Evolutionary conservation across 257 asterid genomes (phyloP).

Genomic region (Solanum appendiculatum): DNA sequence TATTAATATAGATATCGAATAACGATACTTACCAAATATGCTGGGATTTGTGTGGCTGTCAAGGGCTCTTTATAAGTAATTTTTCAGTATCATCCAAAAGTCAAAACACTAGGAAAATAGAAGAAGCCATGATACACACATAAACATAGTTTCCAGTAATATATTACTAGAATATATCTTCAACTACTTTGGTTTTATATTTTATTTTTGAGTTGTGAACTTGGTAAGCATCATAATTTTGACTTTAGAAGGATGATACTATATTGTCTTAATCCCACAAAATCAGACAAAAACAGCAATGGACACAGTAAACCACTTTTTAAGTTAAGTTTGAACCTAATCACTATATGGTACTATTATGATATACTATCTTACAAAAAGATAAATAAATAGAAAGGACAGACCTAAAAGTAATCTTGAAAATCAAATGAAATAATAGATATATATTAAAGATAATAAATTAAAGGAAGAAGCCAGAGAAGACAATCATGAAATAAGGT

Average conservation of each 20-base stretch:
- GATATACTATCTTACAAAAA: neutral
- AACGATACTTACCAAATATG: neutral
- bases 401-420: neutral
- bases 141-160: neutral
- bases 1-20: neutral
- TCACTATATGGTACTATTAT: neutral
- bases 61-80: neutral
- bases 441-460: neutral
- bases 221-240: neutral
- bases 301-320: neutral
- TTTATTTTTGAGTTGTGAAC: neutral
- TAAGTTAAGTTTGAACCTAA: neutral
- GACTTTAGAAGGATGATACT: neutral
- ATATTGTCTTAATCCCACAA: neutral
- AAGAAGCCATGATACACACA: neutral
- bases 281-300: neutral
- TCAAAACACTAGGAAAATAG: neutral
- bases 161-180: neutral
- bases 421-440: neutral
- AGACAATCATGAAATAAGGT: slow-evolving; percentile 10
- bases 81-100: neutral
- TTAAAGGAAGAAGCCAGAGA: neutral
- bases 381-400: too few relatives aligned
- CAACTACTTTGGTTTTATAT: neutral
- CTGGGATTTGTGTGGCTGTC: neutral